Conservation (phyloP, 2,329 filamentous ascomycete genomes). For the Colletotrichum cordylinicola region DNA sequence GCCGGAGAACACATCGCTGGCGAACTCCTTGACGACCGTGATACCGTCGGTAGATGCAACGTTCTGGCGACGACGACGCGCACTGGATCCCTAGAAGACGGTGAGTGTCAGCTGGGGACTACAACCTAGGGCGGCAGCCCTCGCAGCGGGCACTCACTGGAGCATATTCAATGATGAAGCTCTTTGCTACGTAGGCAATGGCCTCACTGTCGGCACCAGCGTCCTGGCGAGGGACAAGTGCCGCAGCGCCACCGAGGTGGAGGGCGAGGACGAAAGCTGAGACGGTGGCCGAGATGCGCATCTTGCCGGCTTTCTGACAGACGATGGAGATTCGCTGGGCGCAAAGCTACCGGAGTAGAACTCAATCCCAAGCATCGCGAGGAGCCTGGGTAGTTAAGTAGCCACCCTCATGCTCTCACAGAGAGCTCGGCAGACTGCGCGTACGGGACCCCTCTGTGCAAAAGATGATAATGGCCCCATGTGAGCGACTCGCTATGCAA, state of each 20-base stretch:
- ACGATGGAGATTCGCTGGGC: not conserved
- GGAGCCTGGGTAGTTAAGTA: constrained; percentile 1
- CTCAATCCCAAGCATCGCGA: not conserved
- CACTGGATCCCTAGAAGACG: not conserved
- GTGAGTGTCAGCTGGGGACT: constrained; percentile 1
- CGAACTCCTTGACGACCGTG: constrained; percentile 30
- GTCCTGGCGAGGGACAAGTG: constrained; percentile 1
- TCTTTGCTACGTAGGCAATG: constrained; percentile 15
- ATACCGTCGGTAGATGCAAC: constrained; percentile 23
- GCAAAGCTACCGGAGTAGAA: constrained; percentile 1
- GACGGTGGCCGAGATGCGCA: constrained; percentile 20
- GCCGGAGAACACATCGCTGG: constrained; percentile 31
- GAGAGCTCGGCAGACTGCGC: not conserved
- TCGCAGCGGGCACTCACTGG: constrained; percentile 22
- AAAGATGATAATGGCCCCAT: not conserved
- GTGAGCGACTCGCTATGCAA: not conserved
- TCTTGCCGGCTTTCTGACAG: constrained; percentile 3
- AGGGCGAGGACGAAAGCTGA: constrained; percentile 15
- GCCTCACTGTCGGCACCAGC: not conserved
- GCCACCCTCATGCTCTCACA: not conserved
- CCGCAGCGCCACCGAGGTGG: constrained; percentile 10
- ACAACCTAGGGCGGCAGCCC: constrained; percentile 1
- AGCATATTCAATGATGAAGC: constrained; percentile 28
- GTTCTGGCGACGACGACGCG: constrained; percentile 24
- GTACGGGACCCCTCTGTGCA: not conserved